Conservation (phyloP, 257 asterid genomes). For the Plantago major region DNA sequence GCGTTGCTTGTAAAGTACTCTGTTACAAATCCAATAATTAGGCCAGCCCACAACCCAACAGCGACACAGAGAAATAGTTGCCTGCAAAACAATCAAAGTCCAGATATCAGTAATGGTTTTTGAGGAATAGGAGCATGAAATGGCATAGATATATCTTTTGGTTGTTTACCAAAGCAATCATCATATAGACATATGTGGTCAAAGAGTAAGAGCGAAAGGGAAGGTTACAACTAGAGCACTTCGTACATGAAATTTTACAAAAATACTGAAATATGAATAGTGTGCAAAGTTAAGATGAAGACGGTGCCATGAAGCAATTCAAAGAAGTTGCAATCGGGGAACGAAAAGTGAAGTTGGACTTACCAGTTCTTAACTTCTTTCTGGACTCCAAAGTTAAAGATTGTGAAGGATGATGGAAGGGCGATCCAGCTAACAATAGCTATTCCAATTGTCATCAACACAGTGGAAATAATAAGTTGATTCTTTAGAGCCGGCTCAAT, state of each 20-base stretch:
- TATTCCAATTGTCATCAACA: slow-evolving; percentile 45
- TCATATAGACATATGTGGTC: not conserved
- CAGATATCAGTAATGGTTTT: too few species aligned
- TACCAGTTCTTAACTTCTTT: slow-evolving; percentile 46
- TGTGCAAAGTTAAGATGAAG: not conserved
- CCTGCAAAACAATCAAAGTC: slow-evolving; percentile 29
- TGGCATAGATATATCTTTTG: not conserved
- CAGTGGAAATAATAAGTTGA: slow-evolving; percentile 53
- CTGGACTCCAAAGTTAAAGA: slow-evolving; percentile 40
- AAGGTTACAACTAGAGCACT: too few species aligned
- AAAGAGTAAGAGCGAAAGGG: too few species aligned
- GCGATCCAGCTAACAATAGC: slow-evolving; percentile 40
- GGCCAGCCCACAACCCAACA: slow-evolving; percentile 64
- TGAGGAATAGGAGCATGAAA: not conserved
- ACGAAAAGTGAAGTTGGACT: slow-evolving; percentile 4
- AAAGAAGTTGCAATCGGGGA: not conserved
- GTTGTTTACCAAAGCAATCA: not conserved
- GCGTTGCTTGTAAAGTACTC: slow-evolving; percentile 61
- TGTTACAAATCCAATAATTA: slow-evolving; percentile 46
- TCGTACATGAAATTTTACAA: too few species aligned
- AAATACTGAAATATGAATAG: too few species aligned
- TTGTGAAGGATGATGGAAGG: slow-evolving; percentile 51
- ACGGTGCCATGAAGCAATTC: not conserved
- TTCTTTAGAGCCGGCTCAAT: slow-evolving; percentile 54
- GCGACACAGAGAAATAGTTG: slow-evolving; percentile 51